Evolutionary conservation across 2,329 filamentous ascomycete species (phyloP), one percentile per base, ranked within the genome.

Genomic region (Penicillium rolfsii): DNA sequence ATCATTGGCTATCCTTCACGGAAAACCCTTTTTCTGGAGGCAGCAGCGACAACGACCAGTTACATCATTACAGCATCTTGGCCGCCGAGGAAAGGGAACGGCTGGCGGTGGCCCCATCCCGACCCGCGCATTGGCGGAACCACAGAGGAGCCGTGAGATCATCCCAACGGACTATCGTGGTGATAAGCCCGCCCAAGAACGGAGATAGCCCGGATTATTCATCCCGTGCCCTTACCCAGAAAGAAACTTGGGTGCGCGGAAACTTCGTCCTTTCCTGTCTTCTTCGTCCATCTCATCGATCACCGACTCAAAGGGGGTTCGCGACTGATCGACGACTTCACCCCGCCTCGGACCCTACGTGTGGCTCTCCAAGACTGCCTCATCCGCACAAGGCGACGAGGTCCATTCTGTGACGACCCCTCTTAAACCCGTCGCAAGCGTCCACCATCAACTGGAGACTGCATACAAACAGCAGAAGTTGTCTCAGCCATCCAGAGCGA

Each of bases 191-290:
- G 19, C n/a, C 56, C 49, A 22, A 48, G 41, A 53, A 55, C 57
- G 57, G 57, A 59, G 57, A 59, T 59, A 59, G 57, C 30, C 8
- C 19, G 41, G 57, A 59, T 59, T 55, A 59, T 55, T 59, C 50
- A 59, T 55, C 57, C 4, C 24, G 26, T 33, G 30, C 24, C 40
- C 45, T 24, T 19, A 3, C 24, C 40, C 45, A n/a, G 14, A 3
- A 48, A 33, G 43, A 26, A 52, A 40, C 56, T 33, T 55, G n/a
- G 24, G 22, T 35, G 22, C 52, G 24, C 12, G 14, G 30, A 35
- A 49, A 49, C 40, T 35, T 14, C 45, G 16, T 59, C 30, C n/a
- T 22, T 5, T 43, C 14, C 24, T 38, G 26, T 28, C 46, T 19
- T 26, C 43, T 19, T 16, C 33, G 8, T 26, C 35, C 16, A 30